Conservation (phyloP, 2,329 filamentous ascomycete species). For the Polychaeton citri region DNA sequence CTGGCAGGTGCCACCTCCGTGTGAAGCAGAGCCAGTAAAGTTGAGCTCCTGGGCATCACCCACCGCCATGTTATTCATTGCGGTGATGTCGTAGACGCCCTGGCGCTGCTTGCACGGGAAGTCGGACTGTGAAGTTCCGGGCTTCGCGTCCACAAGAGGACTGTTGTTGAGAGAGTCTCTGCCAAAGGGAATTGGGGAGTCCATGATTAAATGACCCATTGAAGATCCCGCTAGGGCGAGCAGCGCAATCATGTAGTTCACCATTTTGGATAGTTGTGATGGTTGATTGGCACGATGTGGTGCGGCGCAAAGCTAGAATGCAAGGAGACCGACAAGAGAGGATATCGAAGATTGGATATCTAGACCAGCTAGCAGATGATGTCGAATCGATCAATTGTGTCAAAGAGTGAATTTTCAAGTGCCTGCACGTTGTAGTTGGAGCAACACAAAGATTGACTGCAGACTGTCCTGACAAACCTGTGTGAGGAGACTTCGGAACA, state of each 20-base stretch:
- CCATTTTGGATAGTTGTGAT: not conserved
- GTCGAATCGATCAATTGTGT: not conserved
- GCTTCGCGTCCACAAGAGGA: constrained; percentile 47
- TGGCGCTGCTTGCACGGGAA: constrained; percentile 67
- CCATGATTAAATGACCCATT: constrained; percentile 62
- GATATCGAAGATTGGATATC: no score
- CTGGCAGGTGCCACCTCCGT: constrained; percentile 88
- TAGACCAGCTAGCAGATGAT: not conserved
- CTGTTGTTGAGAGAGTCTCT: constrained; percentile 42
- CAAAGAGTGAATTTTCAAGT: not conserved
- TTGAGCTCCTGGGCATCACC: constrained; percentile 48
- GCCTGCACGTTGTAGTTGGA: not conserved
- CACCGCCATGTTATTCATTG: constrained; percentile 48
- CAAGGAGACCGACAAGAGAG: no score
- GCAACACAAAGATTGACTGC: not conserved
- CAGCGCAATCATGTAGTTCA: not conserved
- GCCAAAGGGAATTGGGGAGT: constrained; percentile 52
- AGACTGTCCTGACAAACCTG: no score
- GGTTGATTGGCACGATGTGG: no score
- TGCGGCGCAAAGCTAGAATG: no score
- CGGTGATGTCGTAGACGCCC: constrained; percentile 31
- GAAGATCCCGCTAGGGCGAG: not conserved
- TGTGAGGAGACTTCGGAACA: no score
- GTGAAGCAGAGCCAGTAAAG: constrained; percentile 61
- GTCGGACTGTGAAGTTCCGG: constrained; percentile 27